Evolutionary conservation across 768 basidiomycete genomes (phyloP), one percentile per base, ranked within the genome.

Genomic region (Astraeus odoratus): DNA sequence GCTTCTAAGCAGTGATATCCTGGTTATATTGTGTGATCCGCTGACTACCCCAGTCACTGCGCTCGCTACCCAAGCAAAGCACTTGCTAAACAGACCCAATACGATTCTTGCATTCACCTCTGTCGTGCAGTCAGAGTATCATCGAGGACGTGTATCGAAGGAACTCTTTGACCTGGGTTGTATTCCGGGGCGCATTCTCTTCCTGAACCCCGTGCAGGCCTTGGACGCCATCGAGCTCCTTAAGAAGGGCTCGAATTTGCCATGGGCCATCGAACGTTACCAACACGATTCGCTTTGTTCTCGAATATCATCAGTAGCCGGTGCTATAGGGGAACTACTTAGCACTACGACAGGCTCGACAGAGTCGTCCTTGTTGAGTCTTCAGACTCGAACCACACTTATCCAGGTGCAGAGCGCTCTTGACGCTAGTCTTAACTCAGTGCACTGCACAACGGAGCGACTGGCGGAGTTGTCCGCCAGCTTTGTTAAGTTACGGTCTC

Each of bases 1-100:
- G 43, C 50, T 55, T 27, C 47, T 63, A 48, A 62, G 64, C 49
- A 78, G 80, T 7, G 83, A 87, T 53, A 66, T 85, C 29, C 72
- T 81, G n/a, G 60, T 89, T 49, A 51, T 87, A 15, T 67, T 85
- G 13, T 74, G 67, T 56, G 83, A 86, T 48, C 81, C 84, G 5
- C 46, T 80, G 30, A 72, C 74, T 18, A 75, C 71, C 1, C 66
- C 75, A 7, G 58, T 81, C 18, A 52, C 70, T 1, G 56, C 67
- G 18, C 57, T 81, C 15, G 41, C 50, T 13, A 6, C 38, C 2
- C 55, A 54, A 12, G 51, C 58, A 20, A 49, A 31, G 13, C 47
- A 62, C 34, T 36, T 75, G 38, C 51, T 64, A 45, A 22, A 57
- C 39, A 57, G 63, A 39, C 64, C 69, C 6, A 75, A 73, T 42